phyloP scores from a whole-genome alignment of 306 rosid species.

The Carpinus fangiana region DNA sequence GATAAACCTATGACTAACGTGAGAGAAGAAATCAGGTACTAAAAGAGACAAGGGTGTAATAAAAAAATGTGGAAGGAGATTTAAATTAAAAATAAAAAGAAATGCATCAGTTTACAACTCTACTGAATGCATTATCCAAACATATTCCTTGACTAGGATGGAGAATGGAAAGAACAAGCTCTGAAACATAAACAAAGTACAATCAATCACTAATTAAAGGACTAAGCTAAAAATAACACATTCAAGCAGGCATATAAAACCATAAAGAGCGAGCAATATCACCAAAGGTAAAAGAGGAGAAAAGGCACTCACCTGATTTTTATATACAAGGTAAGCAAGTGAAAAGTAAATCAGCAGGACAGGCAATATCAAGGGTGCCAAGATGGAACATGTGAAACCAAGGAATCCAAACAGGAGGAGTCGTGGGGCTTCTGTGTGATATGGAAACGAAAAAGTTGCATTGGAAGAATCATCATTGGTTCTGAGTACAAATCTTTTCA shows the following conservation, averaged over 20 bases:
- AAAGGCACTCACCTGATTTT: slow-evolving; percentile 74
- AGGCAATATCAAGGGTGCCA: slow-evolving; percentile 87
- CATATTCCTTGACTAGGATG: neutral
- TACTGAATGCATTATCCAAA: neutral
- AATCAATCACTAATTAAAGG: neutral
- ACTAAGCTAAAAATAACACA: neutral
- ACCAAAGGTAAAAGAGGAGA: slow-evolving; percentile 12
- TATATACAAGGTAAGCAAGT: slow-evolving; percentile 83
- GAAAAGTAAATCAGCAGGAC: slow-evolving; percentile 75
- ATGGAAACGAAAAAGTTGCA: slow-evolving; percentile 62
- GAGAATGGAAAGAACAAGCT: slow-evolving; percentile 7
- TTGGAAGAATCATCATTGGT: slow-evolving; percentile 41
- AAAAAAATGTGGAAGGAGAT: neutral
- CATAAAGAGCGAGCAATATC: slow-evolving; percentile 1
- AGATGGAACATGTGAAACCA: slow-evolving; percentile 79
- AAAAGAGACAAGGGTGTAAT: neutral
- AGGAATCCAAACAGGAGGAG: slow-evolving; percentile 79
- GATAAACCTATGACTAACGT: neutral
- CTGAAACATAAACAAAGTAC: neutral
- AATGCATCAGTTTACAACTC: neutral
- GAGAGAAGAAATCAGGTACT: slow-evolving; percentile 1
- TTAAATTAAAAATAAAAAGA: neutral
- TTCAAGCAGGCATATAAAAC: slow-evolving; percentile 10
- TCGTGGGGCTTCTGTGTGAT: slow-evolving; percentile 91
- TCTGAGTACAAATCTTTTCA: slow-evolving; percentile 52